Conservation (phyloP, 768 basidiomycete species). For the Amanita inopinata region DNA sequence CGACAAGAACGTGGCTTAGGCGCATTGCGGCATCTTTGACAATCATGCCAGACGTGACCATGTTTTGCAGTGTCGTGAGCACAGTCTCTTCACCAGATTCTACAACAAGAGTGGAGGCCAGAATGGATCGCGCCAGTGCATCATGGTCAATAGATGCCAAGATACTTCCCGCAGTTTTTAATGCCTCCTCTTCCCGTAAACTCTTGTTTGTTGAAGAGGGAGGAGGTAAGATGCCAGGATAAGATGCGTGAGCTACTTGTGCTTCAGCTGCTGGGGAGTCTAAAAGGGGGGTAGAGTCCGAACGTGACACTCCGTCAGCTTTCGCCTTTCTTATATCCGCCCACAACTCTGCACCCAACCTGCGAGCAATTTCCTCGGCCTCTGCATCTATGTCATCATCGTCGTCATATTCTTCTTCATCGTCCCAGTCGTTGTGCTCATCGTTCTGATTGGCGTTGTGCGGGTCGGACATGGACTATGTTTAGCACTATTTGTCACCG, state of each 20-base stretch:
- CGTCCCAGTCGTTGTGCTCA: constrained; percentile 26
- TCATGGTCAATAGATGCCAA: constrained; percentile 50
- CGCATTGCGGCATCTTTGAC: constrained; percentile 43
- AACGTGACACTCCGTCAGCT: constrained; percentile 27
- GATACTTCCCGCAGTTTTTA: constrained; percentile 58
- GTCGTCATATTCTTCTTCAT: constrained; percentile 46
- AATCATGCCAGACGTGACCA: constrained; percentile 37
- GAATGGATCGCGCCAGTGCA: constrained; percentile 40
- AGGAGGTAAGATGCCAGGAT: not conserved
- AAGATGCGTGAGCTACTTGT: constrained; percentile 9
- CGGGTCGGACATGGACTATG: not conserved
- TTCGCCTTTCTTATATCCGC: constrained; percentile 65
- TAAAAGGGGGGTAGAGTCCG: not conserved
- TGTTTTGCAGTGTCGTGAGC: constrained; percentile 42
- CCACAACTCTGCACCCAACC: constrained; percentile 69
- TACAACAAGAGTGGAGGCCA: constrained; percentile 43
- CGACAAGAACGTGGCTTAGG: constrained; percentile 53
- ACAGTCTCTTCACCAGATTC: constrained; percentile 39
- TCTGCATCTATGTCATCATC: constrained; percentile 59
- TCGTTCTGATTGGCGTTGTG: not conserved
- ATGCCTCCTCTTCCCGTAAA: constrained; percentile 18
- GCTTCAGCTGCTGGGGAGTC: not conserved
- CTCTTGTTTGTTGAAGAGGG: not conserved
- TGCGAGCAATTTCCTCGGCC: constrained; percentile 64
- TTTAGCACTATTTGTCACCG: constrained; percentile 5